Conservation (phyloP, 148 eudicot genomes). For the Cornus florida region DNA sequence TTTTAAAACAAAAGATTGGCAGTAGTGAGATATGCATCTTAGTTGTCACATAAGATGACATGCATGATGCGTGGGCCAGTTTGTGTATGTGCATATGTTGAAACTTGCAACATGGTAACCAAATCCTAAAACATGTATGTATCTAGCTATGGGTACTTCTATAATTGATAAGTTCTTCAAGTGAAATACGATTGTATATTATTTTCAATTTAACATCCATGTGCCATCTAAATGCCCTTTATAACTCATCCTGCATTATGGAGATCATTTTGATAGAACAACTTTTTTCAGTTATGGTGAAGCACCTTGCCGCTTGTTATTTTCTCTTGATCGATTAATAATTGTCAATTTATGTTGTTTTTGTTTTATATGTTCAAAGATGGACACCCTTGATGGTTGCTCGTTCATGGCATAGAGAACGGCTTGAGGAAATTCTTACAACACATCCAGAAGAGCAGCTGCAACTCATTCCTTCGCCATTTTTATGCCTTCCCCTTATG, state of each 20-base stretch:
- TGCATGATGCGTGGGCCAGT: neutral
- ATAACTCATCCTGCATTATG: neutral
- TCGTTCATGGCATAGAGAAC: slow-evolving; percentile 59
- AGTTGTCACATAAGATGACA: neutral
- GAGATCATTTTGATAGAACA: neutral
- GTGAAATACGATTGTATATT: neutral
- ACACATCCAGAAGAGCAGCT: slow-evolving; percentile 21
- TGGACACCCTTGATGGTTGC: slow-evolving; percentile 67
- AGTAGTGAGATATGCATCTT: neutral
- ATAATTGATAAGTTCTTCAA: neutral
- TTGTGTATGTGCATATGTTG: no score
- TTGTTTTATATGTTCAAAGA: slow-evolving; percentile 25
- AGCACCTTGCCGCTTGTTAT: neutral
- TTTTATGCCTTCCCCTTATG: slow-evolving; percentile 58
- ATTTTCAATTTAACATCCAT: neutral
- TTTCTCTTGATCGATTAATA: neutral
- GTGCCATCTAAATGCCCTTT: neutral
- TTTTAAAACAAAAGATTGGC: neutral
- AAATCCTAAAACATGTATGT: neutral
- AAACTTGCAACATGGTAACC: neutral
- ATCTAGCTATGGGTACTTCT: neutral
- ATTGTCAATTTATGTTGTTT: neutral
- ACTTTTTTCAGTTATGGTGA: neutral
- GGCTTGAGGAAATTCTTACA: slow-evolving; percentile 50
- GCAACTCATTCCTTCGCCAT: slow-evolving; percentile 44